Evolutionary conservation across 2,329 filamentous ascomycete genomes (phyloP), one percentile per base, ranked within the genome.

Genomic region (Aspergillus versicolor): DNA sequence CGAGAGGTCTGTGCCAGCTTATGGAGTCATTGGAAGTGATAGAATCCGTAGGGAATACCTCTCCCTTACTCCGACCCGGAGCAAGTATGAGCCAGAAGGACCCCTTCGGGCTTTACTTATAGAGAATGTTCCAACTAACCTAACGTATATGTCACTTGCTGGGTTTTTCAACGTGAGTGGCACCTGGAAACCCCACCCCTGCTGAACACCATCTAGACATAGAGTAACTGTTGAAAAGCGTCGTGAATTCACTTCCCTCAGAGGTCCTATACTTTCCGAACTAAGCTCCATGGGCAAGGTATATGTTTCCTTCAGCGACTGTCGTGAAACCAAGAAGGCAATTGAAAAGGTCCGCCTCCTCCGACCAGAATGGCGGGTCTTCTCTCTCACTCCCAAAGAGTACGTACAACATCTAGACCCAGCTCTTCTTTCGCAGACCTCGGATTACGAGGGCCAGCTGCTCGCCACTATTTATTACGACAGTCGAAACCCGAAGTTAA

Each of bases 251-350:
- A 71, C 56, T 52, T 66, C 74, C n/a, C 63, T 77, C 46, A 73
- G 71, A 57, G 68, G 71, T 15, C 71, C 76, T 54, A 68, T 75
- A 46, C 66, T 76, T 38, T 67, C 65, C 24, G 70, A 74, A 32
- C 61, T 78, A 24, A 63, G 61, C 48, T 65, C 68, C 45, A 65
- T 65, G 44, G 77, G 78, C 4, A 79, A 75, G 48, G 77, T 85
- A 30, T 82, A 80, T 56, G 72, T 86, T 22, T 80, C 79, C 4
- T 87, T 88, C 63, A 73, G 78, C 6, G 86, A 89, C 63, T 81
- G 87, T 49, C 79, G 83, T 49, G 85, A 88, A 68, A 79, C 86
- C 6, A 81, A 77, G 52, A 75, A 77, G 32, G 78, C 82, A 7
- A 75, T 79, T 55, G 73, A 79, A 12, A 81, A 80, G 50, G 68